Evolutionary conservation across 2,329 filamentous ascomycete species (phyloP).

Genomic region (Sphaerostilbella broomeana): DNA sequence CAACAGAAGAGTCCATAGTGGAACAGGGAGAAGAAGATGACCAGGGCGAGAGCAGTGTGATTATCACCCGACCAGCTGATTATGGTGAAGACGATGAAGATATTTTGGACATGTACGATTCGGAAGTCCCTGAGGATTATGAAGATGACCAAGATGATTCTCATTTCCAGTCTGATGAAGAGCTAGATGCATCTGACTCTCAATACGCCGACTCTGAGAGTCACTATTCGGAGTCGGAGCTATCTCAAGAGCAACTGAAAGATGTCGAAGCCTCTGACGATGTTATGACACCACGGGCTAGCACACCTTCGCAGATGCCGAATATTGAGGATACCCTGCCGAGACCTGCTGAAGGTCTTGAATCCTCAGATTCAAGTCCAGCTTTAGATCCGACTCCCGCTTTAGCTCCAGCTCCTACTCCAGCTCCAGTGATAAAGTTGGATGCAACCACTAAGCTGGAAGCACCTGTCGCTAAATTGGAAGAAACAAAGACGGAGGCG

Average conservation of each 20-base stretch:
- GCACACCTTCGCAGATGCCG: conserved; percentile 17
- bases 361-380: too few species aligned
- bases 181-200: conserved; percentile 44
- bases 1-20: conserved; percentile 64
- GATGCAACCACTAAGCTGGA: conserved; percentile 1
- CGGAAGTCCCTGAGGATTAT: conserved; percentile 50
- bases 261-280: conserved; percentile 36
- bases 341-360: too few species aligned
- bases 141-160: conserved; percentile 31
- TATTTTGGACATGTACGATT: conserved; percentile 58
- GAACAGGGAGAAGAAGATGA: conserved; percentile 47
- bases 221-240: conserved; percentile 27
- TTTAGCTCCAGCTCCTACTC: too few species aligned
- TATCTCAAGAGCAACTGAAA: conserved; percentile 1
- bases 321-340: conserved; percentile 23
- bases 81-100: conserved; percentile 57
- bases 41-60: conserved; percentile 48
- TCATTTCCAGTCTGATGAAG: conserved; percentile 37
- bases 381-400: too few species aligned
- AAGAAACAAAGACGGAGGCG: conserved; percentile 14
- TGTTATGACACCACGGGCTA: conserved; percentile 43
- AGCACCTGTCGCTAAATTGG: conserved; percentile 4
- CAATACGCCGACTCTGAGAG: conserved; percentile 40
- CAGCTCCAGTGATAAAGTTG: conserved; percentile 1
- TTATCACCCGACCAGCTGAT: conserved; percentile 61